These are phyloP conservation scores for Chlamydomonas applanata DNA, from an alignment of 139 green algal species.

Conservation along the genomic window DNA sequence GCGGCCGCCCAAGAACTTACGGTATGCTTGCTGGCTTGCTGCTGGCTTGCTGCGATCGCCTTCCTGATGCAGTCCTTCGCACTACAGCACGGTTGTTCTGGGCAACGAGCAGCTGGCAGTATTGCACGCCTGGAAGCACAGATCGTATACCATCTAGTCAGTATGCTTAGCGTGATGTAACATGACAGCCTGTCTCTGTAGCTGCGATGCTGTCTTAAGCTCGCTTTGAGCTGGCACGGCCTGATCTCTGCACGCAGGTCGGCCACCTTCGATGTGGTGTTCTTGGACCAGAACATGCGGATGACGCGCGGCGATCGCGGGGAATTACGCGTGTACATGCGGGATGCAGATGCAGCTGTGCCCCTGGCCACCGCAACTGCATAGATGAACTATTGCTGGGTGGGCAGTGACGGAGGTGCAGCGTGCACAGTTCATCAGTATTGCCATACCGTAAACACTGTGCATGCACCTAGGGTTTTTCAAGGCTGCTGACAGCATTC, in stretches of 20 bases:
- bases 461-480: too few relatives aligned
- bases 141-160: background rate
- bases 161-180: background rate
- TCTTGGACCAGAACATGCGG: constrained; percentile 37
- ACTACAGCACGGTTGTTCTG: background rate
- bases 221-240: constrained; percentile 9
- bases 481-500: too few relatives aligned
- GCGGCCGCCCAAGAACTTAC: constrained; percentile 35
- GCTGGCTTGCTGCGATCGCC: background rate
- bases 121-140: background rate
- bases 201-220: constrained; percentile 16
- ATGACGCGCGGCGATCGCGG: constrained; percentile 50
- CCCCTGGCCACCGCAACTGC: too few relatives aligned
- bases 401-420: too few relatives aligned
- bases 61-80: background rate
- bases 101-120: background rate
- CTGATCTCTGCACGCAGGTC: too few relatives aligned
- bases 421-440: too few relatives aligned
- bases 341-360: constrained; percentile 17
- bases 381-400: too few relatives aligned
- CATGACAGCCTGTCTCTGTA: background rate
- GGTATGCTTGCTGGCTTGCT: constrained; percentile 5
- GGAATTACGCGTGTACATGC: constrained; percentile 48
- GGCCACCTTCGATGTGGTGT: constrained; percentile 41
- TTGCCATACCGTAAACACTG: too few relatives aligned